A percentile compares a stretch with the other conserved stretches of the same genome.
Conservation (phyloP, 1,139 yeast species). For the Zygoascus meyerae region DNA sequence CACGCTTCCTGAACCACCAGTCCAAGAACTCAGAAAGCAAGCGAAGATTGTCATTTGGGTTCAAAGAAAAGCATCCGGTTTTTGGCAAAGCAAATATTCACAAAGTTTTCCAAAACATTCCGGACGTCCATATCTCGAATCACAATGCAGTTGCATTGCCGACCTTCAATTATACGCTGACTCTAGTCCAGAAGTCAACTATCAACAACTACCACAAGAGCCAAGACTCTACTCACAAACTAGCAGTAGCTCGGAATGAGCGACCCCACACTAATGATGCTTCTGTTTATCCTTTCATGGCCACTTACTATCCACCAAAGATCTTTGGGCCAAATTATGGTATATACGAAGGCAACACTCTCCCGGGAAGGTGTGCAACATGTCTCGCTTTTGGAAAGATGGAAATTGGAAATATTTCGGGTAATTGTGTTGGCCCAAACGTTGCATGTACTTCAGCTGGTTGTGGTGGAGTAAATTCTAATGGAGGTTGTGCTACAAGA, state of each 20-base stretch:
- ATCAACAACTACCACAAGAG: constrained; percentile 9
- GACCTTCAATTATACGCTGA: background rate
- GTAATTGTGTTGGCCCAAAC: constrained; percentile 6
- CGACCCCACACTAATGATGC: no score
- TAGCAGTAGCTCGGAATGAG: background rate
- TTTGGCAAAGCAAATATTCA: background rate
- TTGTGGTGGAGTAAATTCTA: constrained; percentile 10
- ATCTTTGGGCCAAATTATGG: constrained; percentile 6
- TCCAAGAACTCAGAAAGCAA: constrained; percentile 3
- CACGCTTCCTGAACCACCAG: background rate
- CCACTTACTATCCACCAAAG: constrained; percentile 12
- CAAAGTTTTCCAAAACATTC: background rate
- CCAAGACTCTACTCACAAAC: constrained; percentile 10
- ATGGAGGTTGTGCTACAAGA: constrained; percentile 11
- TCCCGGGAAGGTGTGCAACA: no score
- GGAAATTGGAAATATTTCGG: constrained; percentile 8
- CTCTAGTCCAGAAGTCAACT: background rate
- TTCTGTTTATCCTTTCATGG: background rate
- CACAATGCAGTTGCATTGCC: constrained; percentile 18
- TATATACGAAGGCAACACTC: constrained; percentile 3
- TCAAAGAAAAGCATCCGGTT: background rate
- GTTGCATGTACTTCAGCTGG: constrained; percentile 8
- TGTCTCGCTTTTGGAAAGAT: no score
- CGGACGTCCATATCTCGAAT: constrained; percentile 16
- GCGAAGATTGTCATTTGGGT: no score